A percentile compares a stretch with the other conserved stretches of the same genome.
Conservation (phyloP, 257 asterid species). For the Solanum arcanum region DNA sequence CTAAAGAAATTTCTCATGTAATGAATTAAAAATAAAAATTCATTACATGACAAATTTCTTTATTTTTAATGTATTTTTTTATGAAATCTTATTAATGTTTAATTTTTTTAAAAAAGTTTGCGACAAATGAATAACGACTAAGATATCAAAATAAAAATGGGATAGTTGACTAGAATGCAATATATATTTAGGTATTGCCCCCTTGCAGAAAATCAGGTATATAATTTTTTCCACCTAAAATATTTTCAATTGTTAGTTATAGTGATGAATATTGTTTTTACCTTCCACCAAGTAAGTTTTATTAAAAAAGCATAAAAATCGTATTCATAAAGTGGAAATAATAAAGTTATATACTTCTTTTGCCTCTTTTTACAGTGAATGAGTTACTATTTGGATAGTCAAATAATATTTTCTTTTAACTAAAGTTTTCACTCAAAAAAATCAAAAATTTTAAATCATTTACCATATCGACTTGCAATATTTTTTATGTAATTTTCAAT, state of each 20-base stretch:
- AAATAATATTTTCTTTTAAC: neutral
- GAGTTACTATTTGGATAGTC: neutral
- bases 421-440: too few species aligned
- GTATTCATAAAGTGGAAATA: neutral
- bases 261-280: neutral
- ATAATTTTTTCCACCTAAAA: neutral
- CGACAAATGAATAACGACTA: neutral
- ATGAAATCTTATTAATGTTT: too few species aligned
- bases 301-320: neutral
- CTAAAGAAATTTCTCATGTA: too few species aligned
- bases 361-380: neutral
- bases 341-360: neutral
- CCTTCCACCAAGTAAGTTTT: neutral
- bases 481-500: neutral
- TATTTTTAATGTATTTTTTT: too few species aligned
- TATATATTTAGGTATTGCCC: constrained; percentile 38
- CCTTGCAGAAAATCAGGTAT: constrained; percentile 53
- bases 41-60: too few species aligned
- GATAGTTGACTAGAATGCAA: constrained; percentile 43
- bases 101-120: too few species aligned
- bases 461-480: neutral
- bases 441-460: neutral
- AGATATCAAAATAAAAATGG: constrained; percentile 31
- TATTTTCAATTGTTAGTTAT: neutral
- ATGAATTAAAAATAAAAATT: too few species aligned